A percentile compares a stretch with the other conserved stretches of the same genome.
Evolutionary conservation across 768 basidiomycete species (phyloP).

Genomic region (Russula sp.): DNA sequence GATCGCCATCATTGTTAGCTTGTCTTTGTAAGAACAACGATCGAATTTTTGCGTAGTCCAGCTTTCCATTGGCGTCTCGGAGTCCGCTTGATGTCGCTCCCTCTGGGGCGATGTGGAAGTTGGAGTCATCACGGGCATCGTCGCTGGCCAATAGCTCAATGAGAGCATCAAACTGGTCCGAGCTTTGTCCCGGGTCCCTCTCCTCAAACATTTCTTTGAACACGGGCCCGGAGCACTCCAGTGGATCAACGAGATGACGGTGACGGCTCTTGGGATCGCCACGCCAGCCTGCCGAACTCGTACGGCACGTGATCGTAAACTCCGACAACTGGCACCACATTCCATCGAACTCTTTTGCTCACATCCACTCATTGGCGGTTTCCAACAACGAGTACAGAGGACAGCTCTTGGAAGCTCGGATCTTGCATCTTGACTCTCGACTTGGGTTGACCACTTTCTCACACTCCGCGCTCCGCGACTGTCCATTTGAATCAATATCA

Average conservation of each 20-base stretch:
- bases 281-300: too few relatives aligned
- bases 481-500: background rate
- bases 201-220: constrained; percentile 5
- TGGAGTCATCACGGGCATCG: constrained; percentile 23
- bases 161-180: constrained; percentile 29
- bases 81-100: constrained; percentile 17
- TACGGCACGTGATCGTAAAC: background rate
- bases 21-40: constrained; percentile 25
- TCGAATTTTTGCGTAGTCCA: constrained; percentile 29
- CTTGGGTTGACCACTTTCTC: background rate
- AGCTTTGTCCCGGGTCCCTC: background rate
- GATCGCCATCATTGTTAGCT: background rate
- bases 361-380: constrained; percentile 3
- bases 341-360: background rate
- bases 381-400: background rate
- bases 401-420: background rate
- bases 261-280: too few relatives aligned
- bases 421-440: background rate
- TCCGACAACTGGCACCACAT: too few relatives aligned
- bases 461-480: background rate
- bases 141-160: constrained; percentile 30
- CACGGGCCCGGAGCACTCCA: too few relatives aligned
- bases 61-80: constrained; percentile 25
- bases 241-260: background rate
- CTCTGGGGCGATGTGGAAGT: constrained; percentile 18